phyloP scores from a whole-genome alignment of 805 yeast species.

The Kodamaea laetipori region DNA sequence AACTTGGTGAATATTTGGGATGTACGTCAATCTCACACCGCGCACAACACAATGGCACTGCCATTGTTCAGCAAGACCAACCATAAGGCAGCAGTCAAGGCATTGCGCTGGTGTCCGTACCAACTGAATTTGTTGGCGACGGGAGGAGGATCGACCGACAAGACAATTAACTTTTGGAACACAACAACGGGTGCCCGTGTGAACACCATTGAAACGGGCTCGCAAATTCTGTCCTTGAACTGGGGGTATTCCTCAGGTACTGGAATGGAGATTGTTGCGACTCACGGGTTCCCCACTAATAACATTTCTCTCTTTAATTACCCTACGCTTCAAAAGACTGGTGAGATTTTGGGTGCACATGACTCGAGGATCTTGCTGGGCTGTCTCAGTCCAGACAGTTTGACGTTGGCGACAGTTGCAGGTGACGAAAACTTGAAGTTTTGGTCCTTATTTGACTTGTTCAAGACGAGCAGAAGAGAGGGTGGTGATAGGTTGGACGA shows the following conservation, averaged over 20 bases:
- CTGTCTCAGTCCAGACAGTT: slow-evolving; percentile 84
- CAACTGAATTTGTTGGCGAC: slow-evolving; percentile 83
- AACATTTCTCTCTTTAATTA: slow-evolving; percentile 81
- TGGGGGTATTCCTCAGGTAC: slow-evolving; percentile 83
- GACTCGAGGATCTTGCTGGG: slow-evolving; percentile 84
- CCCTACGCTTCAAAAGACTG: slow-evolving; percentile 83
- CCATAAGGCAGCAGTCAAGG: slow-evolving; percentile 95
- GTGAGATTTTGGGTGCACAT: slow-evolving; percentile 84
- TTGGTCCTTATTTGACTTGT: slow-evolving; percentile 81
- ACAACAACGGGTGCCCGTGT: slow-evolving; percentile 85
- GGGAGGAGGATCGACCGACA: slow-evolving; percentile 94
- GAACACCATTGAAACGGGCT: slow-evolving; percentile 85
- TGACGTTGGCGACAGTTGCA: slow-evolving; percentile 90
- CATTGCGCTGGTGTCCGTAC: slow-evolving; percentile 92
- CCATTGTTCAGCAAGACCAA: slow-evolving; percentile 77
- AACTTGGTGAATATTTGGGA: slow-evolving; percentile 94
- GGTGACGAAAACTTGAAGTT: slow-evolving; percentile 96
- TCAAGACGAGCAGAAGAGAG: slow-evolving; percentile 27
- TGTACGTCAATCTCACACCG: slow-evolving; percentile 47
- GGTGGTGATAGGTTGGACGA: slow-evolving; percentile 16
- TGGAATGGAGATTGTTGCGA: slow-evolving; percentile 84
- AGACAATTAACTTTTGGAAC: slow-evolving; percentile 92
- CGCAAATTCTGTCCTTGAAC: slow-evolving; percentile 89
- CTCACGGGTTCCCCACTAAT: slow-evolving; percentile 92
- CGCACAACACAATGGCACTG: slow-evolving; percentile 20